These are phyloP conservation scores for Sindora glabra DNA, from an alignment of 306 rosid species.

Conservation along the genomic window DNA sequence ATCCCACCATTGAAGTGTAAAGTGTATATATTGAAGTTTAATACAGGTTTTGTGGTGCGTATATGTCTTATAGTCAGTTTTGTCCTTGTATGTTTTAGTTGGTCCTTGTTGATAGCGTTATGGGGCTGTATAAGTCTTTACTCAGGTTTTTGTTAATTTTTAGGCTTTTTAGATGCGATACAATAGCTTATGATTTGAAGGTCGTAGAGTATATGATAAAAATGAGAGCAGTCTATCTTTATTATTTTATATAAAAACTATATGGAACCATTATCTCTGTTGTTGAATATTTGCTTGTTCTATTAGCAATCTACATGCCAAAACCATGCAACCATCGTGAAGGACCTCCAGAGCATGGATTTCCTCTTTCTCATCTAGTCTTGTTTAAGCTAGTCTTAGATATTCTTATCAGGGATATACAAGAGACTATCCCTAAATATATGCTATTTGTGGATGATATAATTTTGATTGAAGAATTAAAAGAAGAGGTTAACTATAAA, in stretches of 20 bases:
- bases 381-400: too few species aligned
- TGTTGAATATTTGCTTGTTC: background rate
- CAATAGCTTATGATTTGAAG: background rate
- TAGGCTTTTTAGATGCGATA: background rate
- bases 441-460: too few species aligned
- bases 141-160: background rate
- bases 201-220: background rate
- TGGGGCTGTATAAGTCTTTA: too few species aligned
- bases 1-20: background rate
- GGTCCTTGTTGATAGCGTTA: background rate
- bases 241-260: background rate
- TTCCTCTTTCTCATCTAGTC: background rate
- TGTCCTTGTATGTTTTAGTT: background rate
- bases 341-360: background rate
- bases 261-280: background rate
- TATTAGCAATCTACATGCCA: background rate
- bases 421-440: too few species aligned
- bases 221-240: background rate
- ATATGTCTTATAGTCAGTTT: constrained; percentile 2
- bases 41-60: background rate
- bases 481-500: too few species aligned
- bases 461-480: too few species aligned
- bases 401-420: too few species aligned
- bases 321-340: background rate
- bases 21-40: background rate